Base-by-base conservation (phyloP, 345 rosid genomes). In the Salix koriyanagi region DNA sequence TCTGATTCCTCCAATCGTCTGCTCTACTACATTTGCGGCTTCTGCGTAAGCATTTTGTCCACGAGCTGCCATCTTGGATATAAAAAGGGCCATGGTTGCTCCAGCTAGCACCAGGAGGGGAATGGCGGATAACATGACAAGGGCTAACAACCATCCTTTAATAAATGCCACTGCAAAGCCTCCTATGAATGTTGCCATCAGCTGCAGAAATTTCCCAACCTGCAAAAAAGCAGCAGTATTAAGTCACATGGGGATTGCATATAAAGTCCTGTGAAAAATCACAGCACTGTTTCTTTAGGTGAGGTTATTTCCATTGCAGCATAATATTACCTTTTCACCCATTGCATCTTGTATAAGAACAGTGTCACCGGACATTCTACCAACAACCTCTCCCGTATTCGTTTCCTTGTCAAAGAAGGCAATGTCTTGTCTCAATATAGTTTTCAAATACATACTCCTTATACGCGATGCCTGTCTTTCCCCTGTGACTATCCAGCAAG, bases 401-500 rank as follows among this genome's bases (percentile, higher is more conserved):
- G 85, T 83, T 70, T 86, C 87, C 75, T 54, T 75, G 46, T 86
- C 89, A 3, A 86, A 86, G 74, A 75, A 86, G 36, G 79, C 72
- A 52, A 86, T 67, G 41, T 86, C 89, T 69, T 86, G 89, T 68
- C 86, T 79, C 70, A 86, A 48, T 50, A 86, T 79, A 2, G 88
- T 77, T 67, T 75, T 79, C 70, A 86, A 71, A 74, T 86, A 86
- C 61, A 75, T 52, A 36, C 79, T 67, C 75, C 89, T 77, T 30
- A 86, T 86, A 54, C 82, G 77, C 3, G 89, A 79, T 3, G 89
- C 87, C 56, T 86, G 89, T 75, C 89, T 81, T 74, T 86, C 89
- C 44, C 89, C 89, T 30, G 89, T 86, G 68, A 82, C 77, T 79
- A 80, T 86, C 89, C 89, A 86, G 67, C 89, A 86, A 50, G 82